Conservation (phyloP, 2,329 filamentous ascomycete species). For the Neocucurbitaria cava region DNA sequence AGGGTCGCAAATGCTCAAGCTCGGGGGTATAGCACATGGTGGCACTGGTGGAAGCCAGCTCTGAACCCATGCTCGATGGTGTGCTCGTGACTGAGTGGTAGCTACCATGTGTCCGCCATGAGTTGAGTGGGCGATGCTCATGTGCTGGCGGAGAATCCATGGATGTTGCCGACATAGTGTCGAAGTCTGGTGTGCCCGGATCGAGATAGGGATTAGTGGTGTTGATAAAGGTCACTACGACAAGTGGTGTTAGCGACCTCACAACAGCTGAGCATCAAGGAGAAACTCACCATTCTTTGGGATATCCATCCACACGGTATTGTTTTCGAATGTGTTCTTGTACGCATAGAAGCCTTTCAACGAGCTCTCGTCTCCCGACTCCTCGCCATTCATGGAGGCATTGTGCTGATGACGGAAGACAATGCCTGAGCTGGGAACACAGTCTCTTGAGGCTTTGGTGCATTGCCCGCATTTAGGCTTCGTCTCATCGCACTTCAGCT, state of each 20-base stretch:
- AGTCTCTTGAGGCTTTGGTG: slow-evolving; percentile 66
- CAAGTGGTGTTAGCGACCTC: slow-evolving; percentile 11
- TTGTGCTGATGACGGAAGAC: slow-evolving; percentile 74
- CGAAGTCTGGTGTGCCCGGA: slow-evolving; percentile 44
- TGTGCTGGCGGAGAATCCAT: slow-evolving; percentile 42
- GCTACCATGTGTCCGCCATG: slow-evolving; percentile 38
- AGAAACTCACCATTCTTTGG: slow-evolving; percentile 61
- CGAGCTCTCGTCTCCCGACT: slow-evolving; percentile 52
- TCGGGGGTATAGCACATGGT: slow-evolving; percentile 39
- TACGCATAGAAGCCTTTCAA: slow-evolving; percentile 70
- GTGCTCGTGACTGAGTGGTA: slow-evolving; percentile 39
- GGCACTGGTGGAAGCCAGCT: slow-evolving; percentile 58
- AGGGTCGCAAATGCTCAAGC: slow-evolving; percentile 34
- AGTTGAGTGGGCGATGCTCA: slow-evolving; percentile 31
- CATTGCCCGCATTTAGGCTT: slow-evolving; percentile 68
- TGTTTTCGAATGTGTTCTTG: slow-evolving; percentile 68
- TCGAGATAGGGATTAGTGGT: slow-evolving; percentile 68
- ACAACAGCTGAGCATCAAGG: background rate
- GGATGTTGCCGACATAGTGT: slow-evolving; percentile 40
- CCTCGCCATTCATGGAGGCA: slow-evolving; percentile 68
- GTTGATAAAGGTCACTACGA: slow-evolving; percentile 66
- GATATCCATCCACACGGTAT: slow-evolving; percentile 68
- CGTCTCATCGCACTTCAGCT: slow-evolving; percentile 71
- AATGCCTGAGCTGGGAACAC: slow-evolving; percentile 67
- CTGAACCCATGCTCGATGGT: slow-evolving; percentile 57